A percentile compares a stretch with the other conserved stretches of the same genome.
phyloP scores from a whole-genome alignment of 805 yeast species.

The Torulaspora indica region DNA sequence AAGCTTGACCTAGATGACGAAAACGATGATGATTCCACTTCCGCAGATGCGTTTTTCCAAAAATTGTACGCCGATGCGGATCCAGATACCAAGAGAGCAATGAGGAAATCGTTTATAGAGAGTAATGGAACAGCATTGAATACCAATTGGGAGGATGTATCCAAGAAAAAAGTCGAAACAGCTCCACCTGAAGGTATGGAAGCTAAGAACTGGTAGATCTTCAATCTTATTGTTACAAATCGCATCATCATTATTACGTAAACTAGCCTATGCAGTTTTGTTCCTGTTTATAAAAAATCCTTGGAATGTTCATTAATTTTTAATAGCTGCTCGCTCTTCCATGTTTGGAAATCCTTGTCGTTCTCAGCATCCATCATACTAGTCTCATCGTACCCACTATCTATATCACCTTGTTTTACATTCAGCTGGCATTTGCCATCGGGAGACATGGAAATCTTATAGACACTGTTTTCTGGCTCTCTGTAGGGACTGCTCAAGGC shows the following conservation, averaged over 20 bases:
- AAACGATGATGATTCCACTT: slow-evolving; percentile 42
- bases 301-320: slow-evolving; percentile 22
- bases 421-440: slow-evolving; percentile 33
- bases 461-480: slow-evolving; percentile 31
- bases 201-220: slow-evolving; percentile 46
- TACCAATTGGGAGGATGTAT: slow-evolving; percentile 90
- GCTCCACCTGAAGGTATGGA: slow-evolving; percentile 74
- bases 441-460: slow-evolving; percentile 31
- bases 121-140: slow-evolving; percentile 91
- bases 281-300: slow-evolving; percentile 3
- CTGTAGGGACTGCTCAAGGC: slow-evolving; percentile 28
- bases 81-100: slow-evolving; percentile 83
- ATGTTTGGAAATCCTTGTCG: slow-evolving; percentile 27
- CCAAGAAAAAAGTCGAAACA: slow-evolving; percentile 56
- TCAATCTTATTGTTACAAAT: slow-evolving; percentile 15
- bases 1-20: slow-evolving; percentile 43
- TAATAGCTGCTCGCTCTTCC: slow-evolving; percentile 33
- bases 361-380: slow-evolving; percentile 31
- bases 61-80: slow-evolving; percentile 72
- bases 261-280: not conserved
- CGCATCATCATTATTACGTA: slow-evolving; percentile 4
- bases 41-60: slow-evolving; percentile 67
- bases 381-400: slow-evolving; percentile 28
- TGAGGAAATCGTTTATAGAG: slow-evolving; percentile 94
- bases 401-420: slow-evolving; percentile 20